These are phyloP conservation scores for Erysiphe neolycopersici DNA, from an alignment of 2,329 filamentous ascomycete species.

Conservation along the genomic window DNA sequence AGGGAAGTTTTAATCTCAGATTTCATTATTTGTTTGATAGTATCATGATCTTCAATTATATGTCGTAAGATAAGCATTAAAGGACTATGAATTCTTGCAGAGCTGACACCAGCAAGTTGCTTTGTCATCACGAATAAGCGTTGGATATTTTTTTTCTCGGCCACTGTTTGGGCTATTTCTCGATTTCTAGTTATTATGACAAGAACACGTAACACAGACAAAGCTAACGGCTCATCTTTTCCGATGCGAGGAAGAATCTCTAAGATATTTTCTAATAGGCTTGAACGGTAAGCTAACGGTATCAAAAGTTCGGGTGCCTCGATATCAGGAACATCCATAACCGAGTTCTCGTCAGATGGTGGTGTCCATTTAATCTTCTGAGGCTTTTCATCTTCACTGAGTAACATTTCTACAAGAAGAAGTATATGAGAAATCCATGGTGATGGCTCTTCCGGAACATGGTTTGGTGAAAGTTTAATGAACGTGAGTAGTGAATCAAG, in stretches of 20 bases:
- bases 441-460: conserved; percentile 50
- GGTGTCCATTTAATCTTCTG: conserved; percentile 42
- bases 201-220: conserved; percentile 59
- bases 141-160: conserved; percentile 72
- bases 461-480: conserved; percentile 40
- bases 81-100: conserved; percentile 39
- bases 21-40: conserved; percentile 72
- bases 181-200: conserved; percentile 69
- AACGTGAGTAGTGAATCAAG: conserved; percentile 54
- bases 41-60: conserved; percentile 80
- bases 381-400: conserved; percentile 74
- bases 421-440: conserved; percentile 84
- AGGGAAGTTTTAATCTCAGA: conserved; percentile 66
- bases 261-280: conserved; percentile 51
- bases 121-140: conserved; percentile 87
- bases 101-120: conserved; percentile 57
- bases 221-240: conserved; percentile 62
- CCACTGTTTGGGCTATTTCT: conserved; percentile 45
- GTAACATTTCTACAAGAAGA: conserved; percentile 64
- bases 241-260: conserved; percentile 65
- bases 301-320: conserved; percentile 34
- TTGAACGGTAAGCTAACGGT: conserved; percentile 34
- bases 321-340: conserved; percentile 27
- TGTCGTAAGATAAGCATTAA: conserved; percentile 64
- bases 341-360: conserved; percentile 23